These are phyloP conservation scores for Leersia perrieri DNA, from an alignment of 176 grass and related monocot genomes.

Conservation along the genomic window DNA sequence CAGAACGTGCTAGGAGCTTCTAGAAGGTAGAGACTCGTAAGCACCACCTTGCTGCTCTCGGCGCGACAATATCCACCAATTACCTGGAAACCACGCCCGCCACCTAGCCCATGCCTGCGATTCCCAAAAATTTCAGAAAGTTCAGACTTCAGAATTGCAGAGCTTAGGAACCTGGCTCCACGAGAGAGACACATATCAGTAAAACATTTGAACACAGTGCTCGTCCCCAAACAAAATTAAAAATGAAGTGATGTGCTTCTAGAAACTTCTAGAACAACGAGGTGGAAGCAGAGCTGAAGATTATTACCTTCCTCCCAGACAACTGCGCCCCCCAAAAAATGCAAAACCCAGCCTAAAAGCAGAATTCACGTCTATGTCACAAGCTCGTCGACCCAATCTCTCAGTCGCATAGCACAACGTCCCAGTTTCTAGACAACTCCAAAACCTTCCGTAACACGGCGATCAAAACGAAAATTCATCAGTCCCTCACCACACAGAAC, in stretches of 20 bases:
- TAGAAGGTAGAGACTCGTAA: neutral
- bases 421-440: neutral
- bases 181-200: neutral
- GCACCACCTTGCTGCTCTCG: constrained; percentile 1
- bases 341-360: neutral
- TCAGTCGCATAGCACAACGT: neutral
- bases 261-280: neutral
- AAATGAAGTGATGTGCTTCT: neutral
- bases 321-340: neutral
- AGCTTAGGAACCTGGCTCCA: neutral
- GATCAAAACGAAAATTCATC: neutral
- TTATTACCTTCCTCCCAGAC: neutral
- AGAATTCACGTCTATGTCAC: neutral
- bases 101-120: constrained; percentile 7
- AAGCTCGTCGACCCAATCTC: neutral
- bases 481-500: neutral
- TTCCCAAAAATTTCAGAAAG: neutral
- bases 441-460: neutral
- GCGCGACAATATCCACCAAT: neutral
- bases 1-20: neutral
- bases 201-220: neutral
- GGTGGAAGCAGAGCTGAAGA: neutral
- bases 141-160: neutral
- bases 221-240: neutral
- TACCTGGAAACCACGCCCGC: neutral